Evolutionary conservation across 345 rosid genomes (phyloP), one percentile per base, ranked within the genome.

Genomic region (Dipteronia dyeriana): DNA sequence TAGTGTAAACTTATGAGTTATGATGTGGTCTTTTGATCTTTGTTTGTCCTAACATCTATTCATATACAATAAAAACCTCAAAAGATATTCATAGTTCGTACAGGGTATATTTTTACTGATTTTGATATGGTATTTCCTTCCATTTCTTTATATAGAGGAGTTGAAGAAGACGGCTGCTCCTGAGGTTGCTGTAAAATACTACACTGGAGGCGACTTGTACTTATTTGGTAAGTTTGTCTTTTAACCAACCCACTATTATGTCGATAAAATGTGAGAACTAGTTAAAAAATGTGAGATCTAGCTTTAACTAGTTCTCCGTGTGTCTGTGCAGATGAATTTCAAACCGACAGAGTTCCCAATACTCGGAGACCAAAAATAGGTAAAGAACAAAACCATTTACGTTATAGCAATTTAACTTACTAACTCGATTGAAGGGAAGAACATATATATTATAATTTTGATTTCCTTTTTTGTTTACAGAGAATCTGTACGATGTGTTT

Each of bases 291-390:
- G 39, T 70, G 25, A 39, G 34, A 67, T 17, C 9, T 11, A 8
- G 72, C 17, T n/a, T 38, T 75, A 61, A 80, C 73, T 49, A 47
- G 63, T 73, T n/a, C 19, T 20, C 25, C 31, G 67, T 19, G 45
- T 43, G 78, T 84, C 45, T 78, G 25, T 26, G 43, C 91, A 96
- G 99, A 96, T 87, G 98, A 96, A 80, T 96, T 96, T 78, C 99
- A 94, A 87, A 96, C 98, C 54, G 85, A 91, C 23, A 90, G 98
- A 86, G 80, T 86, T 73, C 97, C 98, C 56, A 75, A 86, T 78
- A 78, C 99, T n/a, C 92, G 99, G 74, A 91, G 99, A 78, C 98
- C 99, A 31, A 84, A 83, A 83, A 96, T 96, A 84, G 95, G 99
- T 94, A 71, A 84, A 19, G 68, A 7, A 16, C 43, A 25, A 5